Evolutionary conservation across 352 stramenopile species (phyloP).

Genomic region (Globisporangium camurandrum): DNA sequence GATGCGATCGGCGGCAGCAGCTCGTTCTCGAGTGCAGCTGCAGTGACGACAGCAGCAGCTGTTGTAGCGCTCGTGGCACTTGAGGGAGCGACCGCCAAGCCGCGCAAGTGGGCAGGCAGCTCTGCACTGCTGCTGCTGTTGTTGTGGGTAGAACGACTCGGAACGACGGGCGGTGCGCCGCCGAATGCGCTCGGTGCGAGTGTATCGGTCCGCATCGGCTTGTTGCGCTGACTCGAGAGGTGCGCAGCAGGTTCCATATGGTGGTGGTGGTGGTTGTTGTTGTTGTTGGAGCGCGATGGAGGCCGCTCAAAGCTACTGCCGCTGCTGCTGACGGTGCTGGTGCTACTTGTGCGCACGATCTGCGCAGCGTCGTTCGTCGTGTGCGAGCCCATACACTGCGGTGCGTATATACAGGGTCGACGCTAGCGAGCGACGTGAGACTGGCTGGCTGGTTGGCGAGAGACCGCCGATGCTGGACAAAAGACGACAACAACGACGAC

Average conservation of each 20-base stretch:
- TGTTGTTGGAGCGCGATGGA: slow-evolving; percentile 19
- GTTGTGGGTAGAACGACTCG: too few species aligned
- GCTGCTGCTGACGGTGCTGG: slow-evolving; percentile 9
- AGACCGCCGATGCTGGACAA: too few species aligned
- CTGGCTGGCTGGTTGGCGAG: too few species aligned
- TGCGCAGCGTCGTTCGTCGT: slow-evolving; percentile 3
- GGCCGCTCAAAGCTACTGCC: slow-evolving; percentile 15
- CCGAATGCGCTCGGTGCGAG: neutral
- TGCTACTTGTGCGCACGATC: slow-evolving; percentile 9
- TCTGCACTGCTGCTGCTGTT: slow-evolving; percentile 23
- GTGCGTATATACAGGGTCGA: too few species aligned
- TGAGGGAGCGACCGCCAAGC: slow-evolving; percentile 48
- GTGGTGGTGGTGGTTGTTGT: too few species aligned
- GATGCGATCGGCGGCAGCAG: slow-evolving; percentile 53
- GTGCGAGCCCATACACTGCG: slow-evolving; percentile 10
- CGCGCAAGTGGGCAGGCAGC: slow-evolving; percentile 46
- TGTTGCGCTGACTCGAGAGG: slow-evolving; percentile 1
- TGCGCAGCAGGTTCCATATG: slow-evolving; percentile 42
- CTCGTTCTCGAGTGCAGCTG: slow-evolving; percentile 26
- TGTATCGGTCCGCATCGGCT: slow-evolving; percentile 4
- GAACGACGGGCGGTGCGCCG: neutral
- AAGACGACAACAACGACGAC: neutral
- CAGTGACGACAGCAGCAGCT: slow-evolving; percentile 1
- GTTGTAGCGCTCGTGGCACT: slow-evolving; percentile 10
- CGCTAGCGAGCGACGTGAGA: neutral